A percentile compares a stretch with the other conserved stretches of the same genome.
phyloP scores from a whole-genome alignment of 345 rosid genomes.

The Alliaria petiolata region DNA sequence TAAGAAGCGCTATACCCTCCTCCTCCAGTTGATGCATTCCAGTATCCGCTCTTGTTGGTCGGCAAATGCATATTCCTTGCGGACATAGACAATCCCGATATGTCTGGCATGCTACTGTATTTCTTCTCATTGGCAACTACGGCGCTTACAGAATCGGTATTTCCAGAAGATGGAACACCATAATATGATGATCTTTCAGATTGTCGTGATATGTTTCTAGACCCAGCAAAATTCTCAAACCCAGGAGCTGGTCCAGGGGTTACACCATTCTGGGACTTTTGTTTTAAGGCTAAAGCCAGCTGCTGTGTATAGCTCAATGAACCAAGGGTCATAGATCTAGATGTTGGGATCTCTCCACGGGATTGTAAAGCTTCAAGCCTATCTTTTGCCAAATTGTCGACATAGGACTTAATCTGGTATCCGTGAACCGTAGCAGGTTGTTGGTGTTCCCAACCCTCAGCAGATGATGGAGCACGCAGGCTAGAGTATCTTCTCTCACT shows the following conservation, averaged over 20 bases:
- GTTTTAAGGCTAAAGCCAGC: constrained; percentile 47
- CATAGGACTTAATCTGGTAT: constrained; percentile 58
- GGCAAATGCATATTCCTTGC: constrained; percentile 43
- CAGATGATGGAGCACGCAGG: constrained; percentile 58
- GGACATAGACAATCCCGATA: constrained; percentile 66
- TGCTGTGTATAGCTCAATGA: constrained; percentile 57
- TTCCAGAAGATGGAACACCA: constrained; percentile 42
- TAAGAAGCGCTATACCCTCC: constrained; percentile 43
- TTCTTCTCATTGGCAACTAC: constrained; percentile 59
- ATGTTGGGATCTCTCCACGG: constrained; percentile 49
- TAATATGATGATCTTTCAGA: constrained; percentile 53
- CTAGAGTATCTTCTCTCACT: constrained; percentile 76
- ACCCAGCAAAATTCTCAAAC: constrained; percentile 47
- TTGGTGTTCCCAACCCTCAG: constrained; percentile 51
- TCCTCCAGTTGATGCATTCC: constrained; percentile 58
- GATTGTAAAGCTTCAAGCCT: constrained; percentile 45
- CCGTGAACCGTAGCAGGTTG: constrained; percentile 87
- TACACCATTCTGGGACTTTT: constrained; percentile 58
- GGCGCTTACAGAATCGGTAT: constrained; percentile 34
- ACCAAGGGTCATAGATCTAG: constrained; percentile 46
- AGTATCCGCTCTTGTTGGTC: constrained; percentile 44
- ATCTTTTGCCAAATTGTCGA: constrained; percentile 52
- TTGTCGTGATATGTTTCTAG: constrained; percentile 53
- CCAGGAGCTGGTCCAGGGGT: constrained; percentile 58
- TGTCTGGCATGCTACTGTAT: constrained; percentile 86